Conservation (phyloP, 2,329 filamentous ascomycete species). For the Colletotrichum abscissum region DNA sequence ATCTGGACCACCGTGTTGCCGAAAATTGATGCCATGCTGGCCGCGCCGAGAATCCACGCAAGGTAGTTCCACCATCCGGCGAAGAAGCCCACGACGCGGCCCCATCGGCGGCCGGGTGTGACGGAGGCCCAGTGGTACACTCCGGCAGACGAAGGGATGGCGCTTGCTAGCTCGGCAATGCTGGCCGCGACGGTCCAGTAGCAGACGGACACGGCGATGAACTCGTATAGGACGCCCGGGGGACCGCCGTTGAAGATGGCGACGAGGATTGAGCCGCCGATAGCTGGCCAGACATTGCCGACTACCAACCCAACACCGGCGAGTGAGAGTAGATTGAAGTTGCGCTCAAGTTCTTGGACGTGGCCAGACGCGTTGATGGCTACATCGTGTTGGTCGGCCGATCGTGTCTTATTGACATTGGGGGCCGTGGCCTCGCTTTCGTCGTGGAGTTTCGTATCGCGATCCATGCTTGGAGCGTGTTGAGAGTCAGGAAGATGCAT, state of each 20-base stretch:
- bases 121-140: constrained; percentile 73
- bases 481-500: background rate
- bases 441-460: background rate
- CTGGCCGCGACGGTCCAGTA: constrained; percentile 70
- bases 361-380: constrained; percentile 53
- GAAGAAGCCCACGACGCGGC: constrained; percentile 60
- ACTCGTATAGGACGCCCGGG: constrained; percentile 72
- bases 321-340: constrained; percentile 54
- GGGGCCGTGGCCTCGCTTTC: background rate
- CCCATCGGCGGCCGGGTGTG: constrained; percentile 62
- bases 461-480: constrained; percentile 12
- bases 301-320: constrained; percentile 54
- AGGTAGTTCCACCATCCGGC: constrained; percentile 60
- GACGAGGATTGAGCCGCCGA: constrained; percentile 57
- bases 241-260: constrained; percentile 72
- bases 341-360: constrained; percentile 51
- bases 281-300: constrained; percentile 56
- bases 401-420: constrained; percentile 10
- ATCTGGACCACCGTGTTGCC: constrained; percentile 55
- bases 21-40: constrained; percentile 54
- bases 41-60: constrained; percentile 52
- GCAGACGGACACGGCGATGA: constrained; percentile 59
- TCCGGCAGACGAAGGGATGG: constrained; percentile 70
- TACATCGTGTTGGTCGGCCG: constrained; percentile 21
- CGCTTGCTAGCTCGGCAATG: constrained; percentile 69